phyloP scores from a whole-genome alignment of 1,139 yeast species.

The Pichia sp. region DNA sequence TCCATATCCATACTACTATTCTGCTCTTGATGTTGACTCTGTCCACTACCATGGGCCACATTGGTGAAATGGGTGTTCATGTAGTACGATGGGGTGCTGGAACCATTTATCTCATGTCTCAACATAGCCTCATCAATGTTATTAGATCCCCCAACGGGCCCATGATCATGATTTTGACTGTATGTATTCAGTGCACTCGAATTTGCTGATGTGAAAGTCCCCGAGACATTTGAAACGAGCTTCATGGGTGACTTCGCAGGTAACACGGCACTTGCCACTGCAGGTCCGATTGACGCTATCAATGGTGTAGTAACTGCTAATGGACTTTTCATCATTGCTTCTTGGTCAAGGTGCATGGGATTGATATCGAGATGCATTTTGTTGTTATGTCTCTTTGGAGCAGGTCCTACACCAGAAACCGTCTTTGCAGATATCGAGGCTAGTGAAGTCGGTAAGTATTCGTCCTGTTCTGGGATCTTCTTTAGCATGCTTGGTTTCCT shows the following conservation, averaged over 20 bases:
- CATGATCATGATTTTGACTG: too few species aligned
- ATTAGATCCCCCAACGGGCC: background rate
- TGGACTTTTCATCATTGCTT: conserved; percentile 5
- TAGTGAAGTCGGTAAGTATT: conserved; percentile 1
- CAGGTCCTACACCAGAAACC: too few species aligned
- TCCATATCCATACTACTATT: conserved; percentile 12
- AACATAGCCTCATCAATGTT: background rate
- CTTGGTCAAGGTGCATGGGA: conserved; percentile 3
- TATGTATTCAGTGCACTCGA: too few species aligned
- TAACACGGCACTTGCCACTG: conserved; percentile 27
- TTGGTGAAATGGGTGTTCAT: too few species aligned
- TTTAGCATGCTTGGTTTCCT: conserved; percentile 6
- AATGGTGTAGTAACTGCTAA: conserved; percentile 28
- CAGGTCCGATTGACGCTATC: conserved; percentile 28
- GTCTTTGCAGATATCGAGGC: too few species aligned
- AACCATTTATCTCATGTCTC: too few species aligned
- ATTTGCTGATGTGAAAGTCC: too few species aligned
- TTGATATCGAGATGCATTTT: conserved; percentile 14
- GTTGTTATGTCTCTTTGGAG: conserved; percentile 20
- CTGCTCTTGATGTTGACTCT: background rate
- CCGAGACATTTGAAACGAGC: too few species aligned
- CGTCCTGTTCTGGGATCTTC: conserved; percentile 12
- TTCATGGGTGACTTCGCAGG: conserved; percentile 24
- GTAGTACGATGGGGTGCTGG: too few species aligned
- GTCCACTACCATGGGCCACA: too few species aligned